Conservation (phyloP, 495 filamentous ascomycete genomes). For the Cercophora samala region DNA sequence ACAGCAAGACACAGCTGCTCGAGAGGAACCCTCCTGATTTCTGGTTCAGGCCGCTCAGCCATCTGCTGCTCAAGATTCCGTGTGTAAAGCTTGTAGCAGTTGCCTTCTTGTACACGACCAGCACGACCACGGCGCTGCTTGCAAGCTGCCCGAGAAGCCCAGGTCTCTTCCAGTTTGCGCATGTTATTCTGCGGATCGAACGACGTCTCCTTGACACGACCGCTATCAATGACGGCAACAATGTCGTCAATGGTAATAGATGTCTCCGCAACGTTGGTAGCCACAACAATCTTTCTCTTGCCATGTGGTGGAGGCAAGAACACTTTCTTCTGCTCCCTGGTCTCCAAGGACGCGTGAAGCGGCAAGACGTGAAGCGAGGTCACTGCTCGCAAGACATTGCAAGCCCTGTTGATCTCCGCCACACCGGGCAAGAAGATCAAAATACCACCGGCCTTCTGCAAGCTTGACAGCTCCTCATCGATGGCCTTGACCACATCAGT, state of each 20-base stretch:
- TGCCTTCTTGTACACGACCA: constrained; percentile 83
- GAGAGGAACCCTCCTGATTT: constrained; percentile 86
- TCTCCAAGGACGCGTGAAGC: constrained; percentile 86
- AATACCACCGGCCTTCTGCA: constrained; percentile 72
- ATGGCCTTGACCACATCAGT: constrained; percentile 74
- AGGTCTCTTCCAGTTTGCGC: constrained; percentile 89
- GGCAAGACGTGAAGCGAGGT: constrained; percentile 76
- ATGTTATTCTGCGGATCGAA: constrained; percentile 92
- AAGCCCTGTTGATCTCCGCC: constrained; percentile 79
- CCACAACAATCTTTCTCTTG: constrained; percentile 85
- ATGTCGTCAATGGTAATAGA: constrained; percentile 98
- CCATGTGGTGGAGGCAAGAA: constrained; percentile 73
- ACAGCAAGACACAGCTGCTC: constrained; percentile 94
- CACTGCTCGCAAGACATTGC: constrained; percentile 65
- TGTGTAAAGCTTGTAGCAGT: constrained; percentile 95
- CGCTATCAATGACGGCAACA: constrained; percentile 93
- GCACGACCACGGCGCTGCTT: constrained; percentile 96
- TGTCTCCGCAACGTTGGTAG: constrained; percentile 96
- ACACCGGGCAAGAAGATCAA: constrained; percentile 87
- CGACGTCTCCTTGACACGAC: constrained; percentile 91
- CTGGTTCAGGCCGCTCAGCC: constrained; percentile 85
- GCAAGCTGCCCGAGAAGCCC: constrained; percentile 91
- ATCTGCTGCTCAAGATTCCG: constrained; percentile 78
- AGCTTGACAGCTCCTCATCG: constrained; percentile 61
- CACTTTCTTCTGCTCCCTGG: constrained; percentile 80